Conservation (phyloP, 371 early-diverging fungal species). For the Rhizomucor pusillus region DNA sequence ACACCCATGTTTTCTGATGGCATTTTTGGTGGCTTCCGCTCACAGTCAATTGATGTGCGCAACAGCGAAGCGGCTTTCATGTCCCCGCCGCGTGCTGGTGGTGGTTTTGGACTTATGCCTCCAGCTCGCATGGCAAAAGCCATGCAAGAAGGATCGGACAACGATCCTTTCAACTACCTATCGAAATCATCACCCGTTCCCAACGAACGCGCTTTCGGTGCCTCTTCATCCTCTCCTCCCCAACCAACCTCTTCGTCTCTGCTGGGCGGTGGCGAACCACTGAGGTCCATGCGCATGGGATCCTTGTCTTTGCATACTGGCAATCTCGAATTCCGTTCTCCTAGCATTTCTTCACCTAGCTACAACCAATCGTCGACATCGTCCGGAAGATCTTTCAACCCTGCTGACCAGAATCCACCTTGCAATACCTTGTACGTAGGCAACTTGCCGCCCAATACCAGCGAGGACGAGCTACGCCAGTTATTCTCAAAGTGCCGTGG, state of each 20-base stretch:
- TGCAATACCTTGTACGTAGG: slow-evolving; percentile 93
- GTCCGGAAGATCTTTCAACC: slow-evolving; percentile 34
- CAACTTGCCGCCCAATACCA: slow-evolving; percentile 76
- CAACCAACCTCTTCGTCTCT: slow-evolving; percentile 1
- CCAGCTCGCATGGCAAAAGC: not conserved
- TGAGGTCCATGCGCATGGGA: slow-evolving; percentile 9
- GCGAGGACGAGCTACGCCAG: slow-evolving; percentile 78
- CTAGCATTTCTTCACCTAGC: slow-evolving; percentile 22
- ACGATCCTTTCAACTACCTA: slow-evolving; percentile 75
- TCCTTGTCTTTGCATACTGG: slow-evolving; percentile 14
- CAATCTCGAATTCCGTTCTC: slow-evolving; percentile 17
- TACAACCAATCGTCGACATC: slow-evolving; percentile 16
- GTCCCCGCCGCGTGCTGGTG: slow-evolving; percentile 26
- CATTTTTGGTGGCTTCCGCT: slow-evolving; percentile 23
- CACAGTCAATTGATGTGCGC: slow-evolving; percentile 35
- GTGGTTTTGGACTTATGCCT: slow-evolving; percentile 16
- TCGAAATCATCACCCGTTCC: slow-evolving; percentile 21
- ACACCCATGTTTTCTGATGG: slow-evolving; percentile 27
- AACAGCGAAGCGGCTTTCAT: slow-evolving; percentile 15
- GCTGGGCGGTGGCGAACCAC: slow-evolving; percentile 4
- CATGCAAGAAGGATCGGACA: slow-evolving; percentile 50
- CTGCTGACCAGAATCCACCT: slow-evolving; percentile 86
- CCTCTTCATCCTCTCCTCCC: slow-evolving; percentile 10
- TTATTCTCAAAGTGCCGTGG: slow-evolving; percentile 73
- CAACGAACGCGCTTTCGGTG: slow-evolving; percentile 13